Base-by-base conservation (phyloP, 1,284 basidiomycete genomes). In the Fomitiporia mediterranea region DNA sequence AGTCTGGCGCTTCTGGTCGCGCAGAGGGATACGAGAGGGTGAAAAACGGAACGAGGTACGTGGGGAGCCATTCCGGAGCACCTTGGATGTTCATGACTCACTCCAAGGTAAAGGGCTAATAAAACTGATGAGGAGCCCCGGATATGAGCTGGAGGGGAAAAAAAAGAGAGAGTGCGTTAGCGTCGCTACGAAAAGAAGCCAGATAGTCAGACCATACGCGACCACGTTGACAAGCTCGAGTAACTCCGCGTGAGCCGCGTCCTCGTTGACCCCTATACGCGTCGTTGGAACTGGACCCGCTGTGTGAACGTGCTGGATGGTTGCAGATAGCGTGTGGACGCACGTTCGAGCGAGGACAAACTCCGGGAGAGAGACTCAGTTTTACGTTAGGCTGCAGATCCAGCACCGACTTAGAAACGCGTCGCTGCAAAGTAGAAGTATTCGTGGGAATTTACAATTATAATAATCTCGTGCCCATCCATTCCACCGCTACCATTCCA, bases 11-110 rank as follows among this genome's bases (percentile, higher is more conserved):
- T 11, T 66, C 61, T 13, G 89, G 86, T 4, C 76, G 67, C 8
- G 72, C 60, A 13, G 78, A 77, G 25, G 84, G 86, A 70, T 92
- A 85, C 6, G 89, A 91, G 60, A 94, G 82, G 8, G 79, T 72
- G 69, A 89, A 72, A 73, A 93, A 91, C 30, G 88, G 86, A 50
- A 76, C 63, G 59, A 87, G 65, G 60, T 76, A 80, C 32, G 76
- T 68, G 23, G 76, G 74, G 48, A 88, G 71, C 73, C 72, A 72
- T 59, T 68, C 69, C 66, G 72, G 72, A 63, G 63, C 70, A 69
- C 68, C 66, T 43, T 65, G 58, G 59, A 61, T 59, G 67, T 63
- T 66, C 74, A 75, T 76, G 58, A 3, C 15, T 7, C 17, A 19
- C 15, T 28, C 32, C 53, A 39, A 23, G 47, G n/a, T 13, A 21